Conservation (phyloP, 2,329 filamentous ascomycete species). For the Stagonosporopsis tanaceti region DNA sequence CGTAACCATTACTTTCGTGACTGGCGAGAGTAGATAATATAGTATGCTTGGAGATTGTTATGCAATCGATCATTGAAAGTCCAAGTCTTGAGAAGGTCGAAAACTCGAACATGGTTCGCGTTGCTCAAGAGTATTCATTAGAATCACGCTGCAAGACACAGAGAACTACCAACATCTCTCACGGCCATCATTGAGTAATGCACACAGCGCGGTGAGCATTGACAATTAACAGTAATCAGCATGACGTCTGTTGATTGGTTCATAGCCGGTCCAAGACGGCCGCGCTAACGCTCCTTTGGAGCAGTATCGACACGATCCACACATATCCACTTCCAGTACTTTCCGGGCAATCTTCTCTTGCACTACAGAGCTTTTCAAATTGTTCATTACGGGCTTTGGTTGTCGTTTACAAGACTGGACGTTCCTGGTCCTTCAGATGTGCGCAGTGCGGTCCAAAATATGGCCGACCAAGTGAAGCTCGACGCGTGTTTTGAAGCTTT, state of each 20-base stretch:
- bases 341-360: neutral
- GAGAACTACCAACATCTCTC: neutral
- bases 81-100: too few species aligned
- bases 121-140: neutral
- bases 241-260: neutral
- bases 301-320: neutral
- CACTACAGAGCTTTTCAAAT: slow-evolving; percentile 6
- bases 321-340: neutral
- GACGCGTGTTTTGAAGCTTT: too few species aligned
- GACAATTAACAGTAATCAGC: neutral
- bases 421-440: neutral
- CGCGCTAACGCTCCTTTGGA: neutral
- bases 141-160: neutral
- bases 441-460: too few species aligned
- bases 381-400: neutral
- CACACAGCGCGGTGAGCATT: neutral
- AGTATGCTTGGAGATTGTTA: too few species aligned
- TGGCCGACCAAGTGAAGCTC: too few species aligned
- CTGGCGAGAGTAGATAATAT: too few species aligned
- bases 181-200: neutral
- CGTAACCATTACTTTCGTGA: too few species aligned
- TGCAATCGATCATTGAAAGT: too few species aligned
- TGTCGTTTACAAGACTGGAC: neutral
- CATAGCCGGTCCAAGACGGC: neutral
- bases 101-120: too few species aligned